phyloP scores from a whole-genome alignment of 2,329 filamentous ascomycete species.

The Elsinoe necatrix region DNA sequence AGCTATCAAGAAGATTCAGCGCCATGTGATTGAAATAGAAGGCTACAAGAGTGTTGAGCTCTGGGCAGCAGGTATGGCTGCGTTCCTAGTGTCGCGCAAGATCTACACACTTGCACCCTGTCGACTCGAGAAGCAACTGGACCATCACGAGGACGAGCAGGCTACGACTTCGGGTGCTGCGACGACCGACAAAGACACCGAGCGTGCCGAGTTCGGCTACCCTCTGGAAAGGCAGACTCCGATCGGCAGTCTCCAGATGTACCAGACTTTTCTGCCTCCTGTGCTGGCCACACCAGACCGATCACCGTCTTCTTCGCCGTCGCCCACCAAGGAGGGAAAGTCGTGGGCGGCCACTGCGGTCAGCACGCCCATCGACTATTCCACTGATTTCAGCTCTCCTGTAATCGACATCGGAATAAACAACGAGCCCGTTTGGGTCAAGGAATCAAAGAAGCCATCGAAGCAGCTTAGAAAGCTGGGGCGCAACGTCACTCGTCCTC shows the following conservation, averaged over 20 bases:
- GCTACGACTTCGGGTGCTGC: neutral
- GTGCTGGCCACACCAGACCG: neutral
- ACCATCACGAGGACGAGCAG: neutral
- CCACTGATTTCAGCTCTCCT: constrained; percentile 7
- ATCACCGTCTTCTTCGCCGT: neutral
- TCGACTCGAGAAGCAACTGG: neutral
- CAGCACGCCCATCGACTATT: constrained; percentile 7
- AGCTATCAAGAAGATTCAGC: constrained; percentile 34
- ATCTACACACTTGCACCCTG: constrained; percentile 20
- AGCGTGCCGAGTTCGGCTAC: neutral
- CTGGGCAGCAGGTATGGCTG: constrained; percentile 31
- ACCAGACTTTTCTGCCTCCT: neutral
- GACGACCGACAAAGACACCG: neutral
- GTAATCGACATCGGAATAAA: neutral
- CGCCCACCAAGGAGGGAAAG: neutral
- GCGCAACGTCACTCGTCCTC: neutral
- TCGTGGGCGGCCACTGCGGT: neutral
- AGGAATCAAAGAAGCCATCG: neutral
- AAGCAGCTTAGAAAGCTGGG: constrained; percentile 8
- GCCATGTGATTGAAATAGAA: constrained; percentile 29
- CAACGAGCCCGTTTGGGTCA: constrained; percentile 7
- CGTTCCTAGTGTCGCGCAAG: constrained; percentile 28
- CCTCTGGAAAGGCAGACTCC: neutral
- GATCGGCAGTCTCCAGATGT: neutral
- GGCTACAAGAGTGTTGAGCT: constrained; percentile 30